Percentiles rank a stretch among this genome's conserved stretches.
Conservation (phyloP, 805 yeast genomes). For the Candida sphagnicola region DNA sequence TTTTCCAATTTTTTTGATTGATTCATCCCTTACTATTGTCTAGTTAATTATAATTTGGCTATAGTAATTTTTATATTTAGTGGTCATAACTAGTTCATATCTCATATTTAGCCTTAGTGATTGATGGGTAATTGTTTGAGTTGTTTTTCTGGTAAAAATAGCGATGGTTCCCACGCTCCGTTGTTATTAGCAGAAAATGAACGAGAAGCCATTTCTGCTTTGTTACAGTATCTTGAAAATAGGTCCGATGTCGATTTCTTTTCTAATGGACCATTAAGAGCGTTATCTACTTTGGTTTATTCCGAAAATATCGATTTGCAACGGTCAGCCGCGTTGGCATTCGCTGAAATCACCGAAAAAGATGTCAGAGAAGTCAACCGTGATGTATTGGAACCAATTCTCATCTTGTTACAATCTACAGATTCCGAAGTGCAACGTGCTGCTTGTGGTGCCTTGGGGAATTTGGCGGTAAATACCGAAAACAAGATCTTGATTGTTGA, state of each 20-base stretch:
- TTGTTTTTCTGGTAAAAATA: constrained; percentile 38
- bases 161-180: constrained; percentile 68
- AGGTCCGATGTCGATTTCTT: constrained; percentile 86
- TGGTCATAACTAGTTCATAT: neutral
- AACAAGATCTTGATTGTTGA: constrained; percentile 91
- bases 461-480: constrained; percentile 93
- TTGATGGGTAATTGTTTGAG: constrained; percentile 42
- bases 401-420: constrained; percentile 76
- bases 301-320: constrained; percentile 94
- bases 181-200: constrained; percentile 86
- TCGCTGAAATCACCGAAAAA: constrained; percentile 97
- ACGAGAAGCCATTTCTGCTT: constrained; percentile 90
- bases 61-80: no score
- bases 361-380: constrained; percentile 87
- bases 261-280: constrained; percentile 79
- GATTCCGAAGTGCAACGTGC: constrained; percentile 97
- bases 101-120: neutral
- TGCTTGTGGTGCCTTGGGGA: constrained; percentile 98
- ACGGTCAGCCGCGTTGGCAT: constrained; percentile 95
- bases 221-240: constrained; percentile 85
- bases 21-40: no score
- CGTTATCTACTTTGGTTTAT: constrained; percentile 87
- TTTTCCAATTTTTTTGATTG: no score
- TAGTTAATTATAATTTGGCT: no score
- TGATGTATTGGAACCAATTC: constrained; percentile 90